Percentiles rank a stretch among this genome's conserved stretches.
These are phyloP conservation scores for Cryptosporidium meleagridis DNA, from an alignment of 169 alveolate species.

Conservation along the genomic window DNA sequence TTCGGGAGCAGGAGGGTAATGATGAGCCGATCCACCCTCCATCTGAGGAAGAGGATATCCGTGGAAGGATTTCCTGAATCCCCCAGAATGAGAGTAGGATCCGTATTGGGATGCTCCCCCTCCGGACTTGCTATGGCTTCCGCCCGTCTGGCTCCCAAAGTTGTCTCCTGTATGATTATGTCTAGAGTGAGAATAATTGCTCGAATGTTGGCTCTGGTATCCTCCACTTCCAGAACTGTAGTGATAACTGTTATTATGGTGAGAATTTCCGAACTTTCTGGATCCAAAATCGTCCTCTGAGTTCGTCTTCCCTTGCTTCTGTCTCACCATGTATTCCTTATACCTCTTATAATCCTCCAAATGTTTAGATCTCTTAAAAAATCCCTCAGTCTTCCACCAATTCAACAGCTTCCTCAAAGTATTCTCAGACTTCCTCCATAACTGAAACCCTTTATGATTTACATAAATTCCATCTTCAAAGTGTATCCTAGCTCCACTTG, in stretches of 20 bases:
- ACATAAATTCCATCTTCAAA: constrained; percentile 68
- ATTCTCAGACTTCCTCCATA: constrained; percentile 63
- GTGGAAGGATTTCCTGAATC: constrained; percentile 19
- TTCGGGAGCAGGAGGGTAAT: constrained; percentile 4
- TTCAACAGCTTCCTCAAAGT: constrained; percentile 59
- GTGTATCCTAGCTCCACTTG: constrained; percentile 73
- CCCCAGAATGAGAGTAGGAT: constrained; percentile 6
- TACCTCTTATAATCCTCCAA: constrained; percentile 66
- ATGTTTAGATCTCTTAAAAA: constrained; percentile 33
- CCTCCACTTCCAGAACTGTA: background rate
- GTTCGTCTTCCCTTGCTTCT: constrained; percentile 31
- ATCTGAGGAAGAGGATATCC: constrained; percentile 28
- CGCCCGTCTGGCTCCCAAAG: background rate
- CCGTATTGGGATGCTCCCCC: background rate
- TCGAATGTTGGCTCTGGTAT: background rate
- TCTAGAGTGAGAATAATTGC: background rate
- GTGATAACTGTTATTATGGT: background rate
- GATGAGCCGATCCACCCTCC: background rate
- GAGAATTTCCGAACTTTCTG: background rate
- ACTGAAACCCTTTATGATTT: constrained; percentile 48
- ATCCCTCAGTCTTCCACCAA: constrained; percentile 75
- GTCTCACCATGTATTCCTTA: constrained; percentile 66
- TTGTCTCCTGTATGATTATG: background rate
- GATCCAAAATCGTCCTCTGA: background rate
- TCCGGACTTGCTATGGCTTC: background rate